These are phyloP conservation scores for Gracilaria gracilis DNA, from an alignment of 23 red algal species.

Conservation along the genomic window DNA sequence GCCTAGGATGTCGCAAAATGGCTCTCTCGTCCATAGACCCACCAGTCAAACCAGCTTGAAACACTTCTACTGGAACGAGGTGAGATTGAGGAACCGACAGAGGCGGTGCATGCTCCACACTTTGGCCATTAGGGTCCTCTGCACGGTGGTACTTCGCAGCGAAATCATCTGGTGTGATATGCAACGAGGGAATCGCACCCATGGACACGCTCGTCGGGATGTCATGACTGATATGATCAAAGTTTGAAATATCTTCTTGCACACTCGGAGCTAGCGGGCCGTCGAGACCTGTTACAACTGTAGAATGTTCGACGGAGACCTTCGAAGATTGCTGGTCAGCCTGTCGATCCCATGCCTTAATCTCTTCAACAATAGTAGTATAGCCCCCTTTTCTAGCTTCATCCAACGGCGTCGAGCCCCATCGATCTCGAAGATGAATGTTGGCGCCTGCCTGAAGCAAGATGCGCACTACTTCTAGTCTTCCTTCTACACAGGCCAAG, in stretches of 20 bases:
- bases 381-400: conserved; percentile 80
- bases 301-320: conserved; percentile 6
- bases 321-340: conserved; percentile 4
- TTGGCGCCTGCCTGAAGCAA: conserved; percentile 79
- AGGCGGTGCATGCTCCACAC: conserved; percentile 19
- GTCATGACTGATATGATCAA: conserved; percentile 46
- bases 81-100: conserved; percentile 24
- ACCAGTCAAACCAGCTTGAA: conserved; percentile 16
- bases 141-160: conserved; percentile 40
- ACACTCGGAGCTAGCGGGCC: not conserved
- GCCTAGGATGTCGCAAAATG: not conserved
- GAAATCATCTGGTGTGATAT: conserved; percentile 64
- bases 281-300: not conserved
- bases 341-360: conserved; percentile 35
- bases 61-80: conserved; percentile 18
- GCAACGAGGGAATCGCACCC: conserved; percentile 46
- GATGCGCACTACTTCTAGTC: conserved; percentile 61
- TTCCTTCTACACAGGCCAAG: conserved; percentile 87
- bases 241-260: conserved; percentile 42
- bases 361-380: conserved; percentile 45
- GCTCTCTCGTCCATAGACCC: not conserved
- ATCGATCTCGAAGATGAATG: conserved; percentile 81
- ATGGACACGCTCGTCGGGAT: conserved; percentile 45
- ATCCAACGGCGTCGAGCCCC: conserved; percentile 80
- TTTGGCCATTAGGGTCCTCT: conserved; percentile 1